phyloP scores from a whole-genome alignment of 352 stramenopile genomes.

The Pythium vanterpoolii region DNA sequence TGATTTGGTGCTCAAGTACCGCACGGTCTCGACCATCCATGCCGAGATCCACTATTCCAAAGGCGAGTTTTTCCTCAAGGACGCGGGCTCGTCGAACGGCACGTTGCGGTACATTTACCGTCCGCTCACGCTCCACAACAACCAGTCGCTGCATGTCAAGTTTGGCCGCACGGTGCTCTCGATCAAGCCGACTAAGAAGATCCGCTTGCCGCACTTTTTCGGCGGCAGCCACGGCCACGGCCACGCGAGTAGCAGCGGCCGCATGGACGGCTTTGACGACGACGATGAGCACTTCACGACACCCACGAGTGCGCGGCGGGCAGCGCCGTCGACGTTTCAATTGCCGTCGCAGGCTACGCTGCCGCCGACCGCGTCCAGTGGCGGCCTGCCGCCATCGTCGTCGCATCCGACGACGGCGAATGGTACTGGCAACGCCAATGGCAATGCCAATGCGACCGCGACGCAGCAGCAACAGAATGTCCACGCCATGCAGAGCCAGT shows the following conservation, averaged over 20 bases:
- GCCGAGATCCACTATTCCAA: constrained; percentile 92
- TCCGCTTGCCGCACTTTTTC: constrained; percentile 83
- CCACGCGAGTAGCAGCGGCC: constrained; percentile 35
- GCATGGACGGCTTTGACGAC: constrained; percentile 66
- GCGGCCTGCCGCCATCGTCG: neutral
- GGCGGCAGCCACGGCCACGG: constrained; percentile 43
- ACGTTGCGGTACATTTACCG: constrained; percentile 93
- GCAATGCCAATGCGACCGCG: constrained; percentile 47
- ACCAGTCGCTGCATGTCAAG: constrained; percentile 85
- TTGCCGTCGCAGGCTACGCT: constrained; percentile 27
- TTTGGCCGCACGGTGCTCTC: constrained; percentile 83
- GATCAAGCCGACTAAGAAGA: constrained; percentile 89
- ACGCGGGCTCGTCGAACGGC: constrained; percentile 92
- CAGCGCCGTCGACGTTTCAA: constrained; percentile 40
- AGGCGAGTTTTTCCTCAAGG: constrained; percentile 94
- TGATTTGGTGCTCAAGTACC: constrained; percentile 95
- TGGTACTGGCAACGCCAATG: no score
- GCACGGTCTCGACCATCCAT: constrained; percentile 93
- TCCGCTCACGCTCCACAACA: constrained; percentile 89
- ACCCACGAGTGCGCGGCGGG: constrained; percentile 66
- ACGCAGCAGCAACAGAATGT: constrained; percentile 26
- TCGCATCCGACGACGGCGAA: constrained; percentile 19
- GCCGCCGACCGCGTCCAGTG: constrained; percentile 9
- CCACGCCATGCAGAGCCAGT: constrained; percentile 31
- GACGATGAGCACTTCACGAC: constrained; percentile 61